Base-by-base conservation (phyloP, 805 yeast species). In the Hermanozyma aechmeae region DNA sequence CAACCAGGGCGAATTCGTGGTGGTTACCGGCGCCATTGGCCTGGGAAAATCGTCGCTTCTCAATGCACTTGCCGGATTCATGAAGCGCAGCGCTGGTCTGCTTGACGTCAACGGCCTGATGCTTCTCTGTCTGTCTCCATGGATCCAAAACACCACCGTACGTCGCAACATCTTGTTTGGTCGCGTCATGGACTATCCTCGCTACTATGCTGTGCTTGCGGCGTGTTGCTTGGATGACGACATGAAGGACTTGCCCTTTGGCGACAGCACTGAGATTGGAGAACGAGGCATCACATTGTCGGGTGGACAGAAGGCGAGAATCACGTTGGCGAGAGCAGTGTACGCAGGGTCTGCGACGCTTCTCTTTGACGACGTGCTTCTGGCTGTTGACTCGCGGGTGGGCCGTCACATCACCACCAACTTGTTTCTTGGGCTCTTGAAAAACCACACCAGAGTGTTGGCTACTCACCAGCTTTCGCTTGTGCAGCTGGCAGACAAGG, bases 271-370 rank as follows among this genome's bases (percentile, higher is more conserved):
- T 13, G 68, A 62, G 41, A 57, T 62, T 31, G 68, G 68, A 29
- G 68, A 62, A 43, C 49, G 64, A 33, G 68, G 68, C 31, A 49
- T 61, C 28, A 62, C 64, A 1, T 51, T 62, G 24, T 59, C 66
- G 21, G 68, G 68, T 15, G 68, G 68, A 12, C 68, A 62, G 44
- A 61, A 61, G 39, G 67, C 68, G 15, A 46, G 68, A 42, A 55
- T 62, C 28, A 59, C 54, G 40, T 52, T 62, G 45, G 68, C 68
- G 13, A 52, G 68, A 43, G 65, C 68, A 5, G 55, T 50, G 18
- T 62, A 62, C 41, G 43, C 57, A 7, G 45, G 48, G 23, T 46
- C 58, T 8, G 45, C 49, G 15, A 51, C 56, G 13, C 41, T 60
- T 19, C 47, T 62, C 25, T 50, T 62, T 31, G 68, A 62, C 38